Percentiles rank a stretch among this genome's conserved stretches.
These are phyloP conservation scores for Mycena vulgaris DNA, from an alignment of 768 basidiomycete genomes.

Conservation along the genomic window DNA sequence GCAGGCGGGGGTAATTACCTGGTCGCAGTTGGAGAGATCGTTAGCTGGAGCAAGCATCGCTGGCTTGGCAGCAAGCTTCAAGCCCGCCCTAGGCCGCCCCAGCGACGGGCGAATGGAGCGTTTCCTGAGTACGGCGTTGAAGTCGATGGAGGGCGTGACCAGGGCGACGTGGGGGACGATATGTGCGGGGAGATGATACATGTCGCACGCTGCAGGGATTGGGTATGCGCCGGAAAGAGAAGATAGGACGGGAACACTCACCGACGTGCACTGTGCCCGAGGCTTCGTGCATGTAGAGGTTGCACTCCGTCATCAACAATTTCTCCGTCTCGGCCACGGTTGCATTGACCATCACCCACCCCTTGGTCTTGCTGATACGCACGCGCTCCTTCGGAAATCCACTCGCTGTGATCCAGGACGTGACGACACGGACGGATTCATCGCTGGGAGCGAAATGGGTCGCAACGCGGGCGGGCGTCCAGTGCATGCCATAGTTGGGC, in stretches of 20 bases:
- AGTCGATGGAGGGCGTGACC: conserved; percentile 55
- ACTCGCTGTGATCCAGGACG: conserved; percentile 58
- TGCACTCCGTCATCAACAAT: too few relatives aligned
- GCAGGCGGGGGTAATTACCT: conserved; percentile 43
- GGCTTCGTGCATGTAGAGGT: too few relatives aligned
- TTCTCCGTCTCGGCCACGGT: conserved; percentile 44
- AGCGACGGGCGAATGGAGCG: conserved; percentile 29
- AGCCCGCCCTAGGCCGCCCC: background rate
- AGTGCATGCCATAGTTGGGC: conserved; percentile 65
- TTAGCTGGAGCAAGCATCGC: background rate
- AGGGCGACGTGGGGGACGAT: conserved; percentile 57
- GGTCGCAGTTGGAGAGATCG: conserved; percentile 17
- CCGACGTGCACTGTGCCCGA: too few relatives aligned
- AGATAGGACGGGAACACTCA: conserved; percentile 16
- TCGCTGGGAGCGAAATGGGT: conserved; percentile 61
- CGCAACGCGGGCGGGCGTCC: conserved; percentile 59
- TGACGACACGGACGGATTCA: conserved; percentile 59
- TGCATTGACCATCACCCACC: conserved; percentile 57
- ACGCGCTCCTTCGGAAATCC: conserved; percentile 59
- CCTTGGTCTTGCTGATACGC: conserved; percentile 55
- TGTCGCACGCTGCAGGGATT: too few relatives aligned
- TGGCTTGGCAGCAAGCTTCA: conserved; percentile 20
- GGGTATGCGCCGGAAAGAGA: too few relatives aligned
- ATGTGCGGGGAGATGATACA: conserved; percentile 54
- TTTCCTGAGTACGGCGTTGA: conserved; percentile 49